These are phyloP conservation scores for Suillus subalutaceus DNA, from an alignment of 768 basidiomycete species.

Conservation along the genomic window DNA sequence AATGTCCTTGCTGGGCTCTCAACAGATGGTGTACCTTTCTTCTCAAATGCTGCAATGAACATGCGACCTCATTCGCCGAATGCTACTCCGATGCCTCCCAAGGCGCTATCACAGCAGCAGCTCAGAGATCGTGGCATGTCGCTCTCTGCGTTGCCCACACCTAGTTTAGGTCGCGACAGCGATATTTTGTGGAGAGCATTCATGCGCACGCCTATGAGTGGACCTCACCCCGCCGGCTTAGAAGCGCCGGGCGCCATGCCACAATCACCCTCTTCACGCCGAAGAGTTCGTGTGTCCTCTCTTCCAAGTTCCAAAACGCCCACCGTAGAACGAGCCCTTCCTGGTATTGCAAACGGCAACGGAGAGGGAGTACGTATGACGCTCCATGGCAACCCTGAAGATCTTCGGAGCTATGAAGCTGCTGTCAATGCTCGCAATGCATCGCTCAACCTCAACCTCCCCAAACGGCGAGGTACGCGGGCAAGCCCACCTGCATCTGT, in stretches of 20 bases:
- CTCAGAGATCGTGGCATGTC: slow-evolving; percentile 29
- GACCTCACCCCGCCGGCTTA: slow-evolving; percentile 25
- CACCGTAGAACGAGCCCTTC: slow-evolving; percentile 33
- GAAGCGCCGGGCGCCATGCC: slow-evolving; percentile 24
- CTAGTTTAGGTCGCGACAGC: slow-evolving; percentile 37
- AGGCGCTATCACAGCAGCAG: slow-evolving; percentile 24
- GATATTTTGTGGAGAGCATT: slow-evolving; percentile 76
- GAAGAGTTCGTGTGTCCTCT: slow-evolving; percentile 64
- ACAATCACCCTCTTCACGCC: slow-evolving; percentile 31
- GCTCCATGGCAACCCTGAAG: slow-evolving; percentile 54
- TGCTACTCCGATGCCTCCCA: slow-evolving; percentile 49
- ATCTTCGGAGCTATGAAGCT: slow-evolving; percentile 72
- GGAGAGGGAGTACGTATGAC: slow-evolving; percentile 40
- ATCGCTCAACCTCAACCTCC: slow-evolving; percentile 59
- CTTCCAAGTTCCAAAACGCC: slow-evolving; percentile 73
- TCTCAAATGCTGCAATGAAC: slow-evolving; percentile 38
- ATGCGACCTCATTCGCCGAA: slow-evolving; percentile 43
- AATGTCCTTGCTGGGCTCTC: slow-evolving; percentile 65
- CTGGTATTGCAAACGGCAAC: slow-evolving; percentile 23
- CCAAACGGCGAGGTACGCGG: slow-evolving; percentile 38
- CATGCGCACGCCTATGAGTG: slow-evolving; percentile 65
- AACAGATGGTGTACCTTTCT: slow-evolving; percentile 65
- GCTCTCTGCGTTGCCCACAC: slow-evolving; percentile 32
- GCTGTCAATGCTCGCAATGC: slow-evolving; percentile 73
- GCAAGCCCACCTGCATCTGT: slow-evolving; percentile 23